Evolutionary conservation across 2,329 filamentous ascomycete genomes (phyloP).

Genomic region (Tolypocladium amazonense): DNA sequence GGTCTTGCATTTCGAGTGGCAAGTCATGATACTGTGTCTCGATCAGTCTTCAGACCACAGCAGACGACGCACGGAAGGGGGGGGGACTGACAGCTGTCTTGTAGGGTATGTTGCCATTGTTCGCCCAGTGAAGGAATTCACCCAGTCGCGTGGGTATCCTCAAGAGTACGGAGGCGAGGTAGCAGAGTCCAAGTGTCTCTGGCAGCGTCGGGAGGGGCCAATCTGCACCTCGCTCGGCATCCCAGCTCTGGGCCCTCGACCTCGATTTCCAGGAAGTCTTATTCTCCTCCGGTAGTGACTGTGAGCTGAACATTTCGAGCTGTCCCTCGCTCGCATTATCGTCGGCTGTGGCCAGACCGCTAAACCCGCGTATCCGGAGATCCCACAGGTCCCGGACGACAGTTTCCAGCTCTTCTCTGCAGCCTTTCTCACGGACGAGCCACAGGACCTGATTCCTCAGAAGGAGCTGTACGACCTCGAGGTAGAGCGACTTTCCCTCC

Average conservation of each 20-base stretch:
- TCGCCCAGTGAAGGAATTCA: slow-evolving; percentile 61
- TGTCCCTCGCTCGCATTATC: slow-evolving; percentile 14
- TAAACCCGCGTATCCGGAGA: slow-evolving; percentile 44
- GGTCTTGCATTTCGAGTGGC: slow-evolving; percentile 53
- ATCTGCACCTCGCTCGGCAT: slow-evolving; percentile 29
- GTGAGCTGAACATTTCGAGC: slow-evolving; percentile 28
- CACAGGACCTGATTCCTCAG: slow-evolving; percentile 72
- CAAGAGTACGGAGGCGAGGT: slow-evolving; percentile 66
- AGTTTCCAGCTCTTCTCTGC: slow-evolving; percentile 65
- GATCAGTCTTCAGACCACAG: background rate
- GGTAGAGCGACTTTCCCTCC: slow-evolving; percentile 64
- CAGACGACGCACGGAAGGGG: background rate
- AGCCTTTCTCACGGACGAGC: slow-evolving; percentile 54
- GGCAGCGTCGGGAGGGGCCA: slow-evolving; percentile 56
- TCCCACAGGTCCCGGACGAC: slow-evolving; percentile 81
- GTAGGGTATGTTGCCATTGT: slow-evolving; percentile 59
- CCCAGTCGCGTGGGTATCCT: slow-evolving; percentile 66
- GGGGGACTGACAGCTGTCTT: slow-evolving; percentile 48
- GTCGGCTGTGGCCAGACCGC: slow-evolving; percentile 20
- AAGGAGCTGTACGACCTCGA: slow-evolving; percentile 77
- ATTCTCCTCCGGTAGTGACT: slow-evolving; percentile 15
- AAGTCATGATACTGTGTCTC: slow-evolving; percentile 40
- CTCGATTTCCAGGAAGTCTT: slow-evolving; percentile 16
- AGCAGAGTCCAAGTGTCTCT: slow-evolving; percentile 70
- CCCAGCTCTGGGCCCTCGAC: slow-evolving; percentile 31